These are phyloP conservation scores for Yamadazyma akitaensis DNA, from an alignment of 805 yeast species.

Conservation along the genomic window DNA sequence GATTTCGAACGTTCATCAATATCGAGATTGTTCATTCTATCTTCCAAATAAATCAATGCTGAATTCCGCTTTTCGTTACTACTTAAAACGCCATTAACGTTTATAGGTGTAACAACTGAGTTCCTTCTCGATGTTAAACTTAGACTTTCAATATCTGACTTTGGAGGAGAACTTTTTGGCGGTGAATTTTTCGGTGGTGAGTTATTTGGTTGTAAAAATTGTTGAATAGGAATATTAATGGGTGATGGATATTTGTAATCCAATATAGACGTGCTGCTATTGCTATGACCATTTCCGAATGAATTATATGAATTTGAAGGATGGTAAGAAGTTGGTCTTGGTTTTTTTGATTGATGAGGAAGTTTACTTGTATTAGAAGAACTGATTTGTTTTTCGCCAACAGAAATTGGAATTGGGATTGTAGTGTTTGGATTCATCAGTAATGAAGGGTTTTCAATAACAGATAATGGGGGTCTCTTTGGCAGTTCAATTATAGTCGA, in stretches of 20 bases:
- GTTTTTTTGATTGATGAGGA: slow-evolving; percentile 52
- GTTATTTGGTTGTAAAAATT: slow-evolving; percentile 11
- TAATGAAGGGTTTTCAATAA: slow-evolving; percentile 4
- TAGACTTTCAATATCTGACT: slow-evolving; percentile 12
- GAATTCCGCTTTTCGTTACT: slow-evolving; percentile 33
- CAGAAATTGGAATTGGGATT: slow-evolving; percentile 6
- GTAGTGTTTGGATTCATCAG: slow-evolving; percentile 5
- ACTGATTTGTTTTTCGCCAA: background rate
- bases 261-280: slow-evolving; percentile 35
- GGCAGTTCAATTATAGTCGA: slow-evolving; percentile 17
- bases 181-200: slow-evolving; percentile 11
- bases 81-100: slow-evolving; percentile 42
- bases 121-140: slow-evolving; percentile 27
- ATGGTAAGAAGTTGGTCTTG: slow-evolving; percentile 82
- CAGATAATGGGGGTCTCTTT: slow-evolving; percentile 14
- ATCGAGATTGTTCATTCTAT: slow-evolving; percentile 37
- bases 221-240: slow-evolving; percentile 21
- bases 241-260: slow-evolving; percentile 33
- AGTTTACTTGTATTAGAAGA: slow-evolving; percentile 28
- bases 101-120: slow-evolving; percentile 41
- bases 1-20: background rate
- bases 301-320: slow-evolving; percentile 49
- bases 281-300: slow-evolving; percentile 13
- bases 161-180: slow-evolving; percentile 9
- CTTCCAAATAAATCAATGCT: slow-evolving; percentile 42